phyloP scores from a whole-genome alignment of 2,329 filamentous ascomycete genomes.

The Fusarium pseudograminearum region DNA sequence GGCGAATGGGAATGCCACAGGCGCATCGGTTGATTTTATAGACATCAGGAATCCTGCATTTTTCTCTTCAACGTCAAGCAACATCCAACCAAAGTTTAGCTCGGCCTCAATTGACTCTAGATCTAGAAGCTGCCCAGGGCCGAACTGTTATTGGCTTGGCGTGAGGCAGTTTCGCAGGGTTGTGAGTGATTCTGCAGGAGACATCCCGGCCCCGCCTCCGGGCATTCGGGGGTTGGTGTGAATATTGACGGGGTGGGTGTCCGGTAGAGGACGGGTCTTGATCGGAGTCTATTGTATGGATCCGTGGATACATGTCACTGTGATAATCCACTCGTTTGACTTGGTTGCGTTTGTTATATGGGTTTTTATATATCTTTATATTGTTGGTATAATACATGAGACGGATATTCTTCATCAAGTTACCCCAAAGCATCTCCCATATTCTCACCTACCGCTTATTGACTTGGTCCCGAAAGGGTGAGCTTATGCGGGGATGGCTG shows the following conservation, averaged over 20 bases:
- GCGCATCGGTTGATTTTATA: constrained; percentile 36
- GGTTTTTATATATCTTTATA: neutral
- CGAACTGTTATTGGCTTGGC: constrained; percentile 30
- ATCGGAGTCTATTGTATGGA: neutral
- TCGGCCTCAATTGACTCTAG: constrained; percentile 14
- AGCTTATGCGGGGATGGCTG: constrained; percentile 29
- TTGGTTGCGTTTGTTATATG: no score
- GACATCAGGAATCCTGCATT: constrained; percentile 7
- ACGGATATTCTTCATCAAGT: neutral
- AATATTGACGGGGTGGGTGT: constrained; percentile 29
- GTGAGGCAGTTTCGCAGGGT: constrained; percentile 40
- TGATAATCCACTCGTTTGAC: neutral
- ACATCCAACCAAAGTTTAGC: constrained; percentile 20
- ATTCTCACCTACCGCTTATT: constrained; percentile 9
- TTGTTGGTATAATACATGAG: neutral
- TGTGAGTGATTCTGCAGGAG: constrained; percentile 13
- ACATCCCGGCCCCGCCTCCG: constrained; percentile 22
- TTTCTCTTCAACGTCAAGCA: constrained; percentile 8
- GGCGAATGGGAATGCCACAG: neutral
- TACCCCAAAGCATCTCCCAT: neutral
- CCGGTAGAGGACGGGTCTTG: constrained; percentile 6
- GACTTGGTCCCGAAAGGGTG: neutral
- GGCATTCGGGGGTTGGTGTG: constrained; percentile 37
- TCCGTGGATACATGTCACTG: neutral
- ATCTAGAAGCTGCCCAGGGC: constrained; percentile 11